A percentile compares a stretch with the other conserved stretches of the same genome.
These are phyloP conservation scores for Botrytis squamosa DNA, from an alignment of 2,329 filamentous ascomycete genomes.

Conservation along the genomic window DNA sequence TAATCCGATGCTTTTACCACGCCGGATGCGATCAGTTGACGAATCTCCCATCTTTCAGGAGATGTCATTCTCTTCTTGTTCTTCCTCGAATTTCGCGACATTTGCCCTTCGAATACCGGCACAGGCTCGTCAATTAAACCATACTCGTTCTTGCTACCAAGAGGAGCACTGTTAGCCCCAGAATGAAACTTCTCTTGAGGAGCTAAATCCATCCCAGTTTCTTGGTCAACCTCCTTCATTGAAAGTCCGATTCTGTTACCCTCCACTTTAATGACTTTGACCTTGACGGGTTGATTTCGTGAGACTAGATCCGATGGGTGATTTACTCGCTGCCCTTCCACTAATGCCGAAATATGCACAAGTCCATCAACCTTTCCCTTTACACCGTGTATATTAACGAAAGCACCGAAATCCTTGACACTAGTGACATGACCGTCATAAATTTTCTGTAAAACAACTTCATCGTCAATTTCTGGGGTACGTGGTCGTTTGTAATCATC, in stretches of 20 bases:
- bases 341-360: slow-evolving; percentile 89
- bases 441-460: slow-evolving; percentile 78
- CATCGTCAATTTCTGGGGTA: slow-evolving; percentile 74
- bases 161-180: slow-evolving; percentile 82
- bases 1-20: slow-evolving; percentile 92
- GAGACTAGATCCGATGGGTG: slow-evolving; percentile 87
- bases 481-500: slow-evolving; percentile 65
- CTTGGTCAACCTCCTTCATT: slow-evolving; percentile 97
- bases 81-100: slow-evolving; percentile 51
- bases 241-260: slow-evolving; percentile 79
- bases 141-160: slow-evolving; percentile 64
- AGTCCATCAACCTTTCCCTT: slow-evolving; percentile 87
- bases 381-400: slow-evolving; percentile 87
- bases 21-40: slow-evolving; percentile 92
- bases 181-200: slow-evolving; percentile 78
- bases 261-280: slow-evolving; percentile 89
- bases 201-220: slow-evolving; percentile 77
- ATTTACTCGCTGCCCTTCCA: slow-evolving; percentile 80
- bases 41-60: slow-evolving; percentile 95
- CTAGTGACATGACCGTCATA: slow-evolving; percentile 90
- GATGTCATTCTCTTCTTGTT: slow-evolving; percentile 93
- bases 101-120: slow-evolving; percentile 62
- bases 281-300: slow-evolving; percentile 79
- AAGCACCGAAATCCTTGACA: slow-evolving; percentile 92
- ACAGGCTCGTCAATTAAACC: slow-evolving; percentile 51